Conservation (phyloP, 2,329 filamentous ascomycete genomes). For the Phialocephala sp. region DNA sequence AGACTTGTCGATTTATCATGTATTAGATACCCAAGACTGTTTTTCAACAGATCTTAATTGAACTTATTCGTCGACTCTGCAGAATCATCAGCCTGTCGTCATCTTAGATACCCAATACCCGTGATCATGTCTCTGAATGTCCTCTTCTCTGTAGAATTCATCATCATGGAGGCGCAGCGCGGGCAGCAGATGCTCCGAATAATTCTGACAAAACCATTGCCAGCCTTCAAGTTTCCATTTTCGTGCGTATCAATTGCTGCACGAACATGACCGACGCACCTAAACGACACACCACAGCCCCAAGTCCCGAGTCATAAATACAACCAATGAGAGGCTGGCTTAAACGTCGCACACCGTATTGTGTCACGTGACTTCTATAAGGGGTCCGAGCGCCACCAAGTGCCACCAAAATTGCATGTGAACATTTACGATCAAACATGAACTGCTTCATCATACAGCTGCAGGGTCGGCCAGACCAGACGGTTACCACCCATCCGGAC, state of each 20-base stretch:
- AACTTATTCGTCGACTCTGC: neutral
- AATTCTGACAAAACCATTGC: neutral
- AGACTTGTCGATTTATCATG: constrained; percentile 9
- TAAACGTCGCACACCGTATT: neutral
- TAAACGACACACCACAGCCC: too few species aligned
- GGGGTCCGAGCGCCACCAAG: neutral
- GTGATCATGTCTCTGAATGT: neutral
- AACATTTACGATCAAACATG: neutral
- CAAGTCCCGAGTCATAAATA: too few species aligned
- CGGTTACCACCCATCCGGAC: constrained; percentile 1
- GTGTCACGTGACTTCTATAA: neutral
- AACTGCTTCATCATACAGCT: constrained; percentile 4
- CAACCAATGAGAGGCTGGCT: too few species aligned
- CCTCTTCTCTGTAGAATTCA: neutral
- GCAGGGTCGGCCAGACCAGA: constrained; percentile 1
- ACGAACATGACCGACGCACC: neutral
- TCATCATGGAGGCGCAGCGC: constrained; percentile 1
- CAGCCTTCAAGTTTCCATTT: neutral
- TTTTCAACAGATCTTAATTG: neutral
- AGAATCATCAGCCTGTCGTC: neutral
- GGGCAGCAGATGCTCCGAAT: constrained; percentile 1
- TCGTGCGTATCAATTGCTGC: neutral
- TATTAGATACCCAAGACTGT: constrained; percentile 27
- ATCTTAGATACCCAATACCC: neutral
- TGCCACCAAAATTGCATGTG: neutral